Evolutionary conservation across 139 green algal species (phyloP).

Genomic region (Closterium sp.): DNA sequence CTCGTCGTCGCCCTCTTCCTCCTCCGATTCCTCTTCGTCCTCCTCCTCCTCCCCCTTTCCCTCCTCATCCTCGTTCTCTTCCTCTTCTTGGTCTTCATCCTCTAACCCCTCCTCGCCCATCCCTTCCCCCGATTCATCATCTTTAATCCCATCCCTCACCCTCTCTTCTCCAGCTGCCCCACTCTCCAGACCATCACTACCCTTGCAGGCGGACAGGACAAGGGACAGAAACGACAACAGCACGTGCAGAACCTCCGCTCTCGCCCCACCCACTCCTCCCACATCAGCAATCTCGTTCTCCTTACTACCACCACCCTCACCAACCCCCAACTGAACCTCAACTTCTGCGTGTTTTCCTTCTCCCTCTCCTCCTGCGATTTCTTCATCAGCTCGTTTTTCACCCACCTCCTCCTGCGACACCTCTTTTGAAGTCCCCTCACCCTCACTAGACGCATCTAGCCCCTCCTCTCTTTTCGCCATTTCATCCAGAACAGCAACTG

Average conservation of each 20-base stretch:
- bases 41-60: constrained; percentile 32
- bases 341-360: neutral
- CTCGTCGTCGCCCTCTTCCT: constrained; percentile 5
- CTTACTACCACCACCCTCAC: neutral
- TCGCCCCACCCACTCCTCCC: neutral
- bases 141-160: neutral
- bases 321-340: neutral
- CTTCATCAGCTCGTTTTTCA: neutral
- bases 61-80: constrained; percentile 49
- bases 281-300: neutral
- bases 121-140: neutral
- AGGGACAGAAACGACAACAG: neutral
- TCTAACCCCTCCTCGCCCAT: neutral
- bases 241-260: neutral
- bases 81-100: constrained; percentile 26
- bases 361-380: neutral
- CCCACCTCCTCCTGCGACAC: neutral
- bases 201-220: neutral
- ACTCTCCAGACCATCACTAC: neutral
- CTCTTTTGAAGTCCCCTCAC: neutral
- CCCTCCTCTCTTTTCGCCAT: neutral
- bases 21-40: constrained; percentile 14
- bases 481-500: neutral
- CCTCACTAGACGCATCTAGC: neutral
- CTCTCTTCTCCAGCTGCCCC: neutral